phyloP scores from a whole-genome alignment of 257 asterid genomes.

The Solanum chaucha region DNA sequence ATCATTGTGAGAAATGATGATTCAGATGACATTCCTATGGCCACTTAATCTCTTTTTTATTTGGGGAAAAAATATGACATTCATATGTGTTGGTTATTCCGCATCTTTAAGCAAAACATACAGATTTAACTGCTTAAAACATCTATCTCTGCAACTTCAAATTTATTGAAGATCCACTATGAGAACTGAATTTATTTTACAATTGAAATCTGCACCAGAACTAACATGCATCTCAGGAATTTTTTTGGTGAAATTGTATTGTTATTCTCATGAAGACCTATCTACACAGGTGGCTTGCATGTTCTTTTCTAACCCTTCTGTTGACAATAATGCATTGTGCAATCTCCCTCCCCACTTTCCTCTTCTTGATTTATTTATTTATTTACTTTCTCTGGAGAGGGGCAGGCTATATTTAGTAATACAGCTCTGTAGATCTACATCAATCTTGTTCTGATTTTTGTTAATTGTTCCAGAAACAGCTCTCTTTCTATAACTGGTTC shows the following conservation, averaged over 20 bases:
- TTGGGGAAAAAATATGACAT: neutral
- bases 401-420: neutral
- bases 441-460: neutral
- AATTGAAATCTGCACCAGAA: neutral
- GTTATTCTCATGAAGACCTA: neutral
- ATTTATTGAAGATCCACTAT: neutral
- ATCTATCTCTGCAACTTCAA: neutral
- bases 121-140: neutral
- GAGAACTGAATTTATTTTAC: neutral
- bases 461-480: neutral
- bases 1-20: neutral
- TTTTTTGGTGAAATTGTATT: neutral
- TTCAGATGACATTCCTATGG: neutral
- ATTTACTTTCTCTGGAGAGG: neutral
- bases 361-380: neutral
- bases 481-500: neutral
- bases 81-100: neutral
- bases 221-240: neutral
- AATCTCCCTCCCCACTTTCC: neutral
- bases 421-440: neutral
- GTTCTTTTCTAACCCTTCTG: neutral
- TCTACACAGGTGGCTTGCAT: neutral
- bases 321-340: neutral
- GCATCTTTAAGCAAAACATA: neutral
- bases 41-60: neutral